Percentiles rank a stretch among this genome's conserved stretches.
phyloP scores from a whole-genome alignment of 140 eudicot species.

The Bidens hawaiensis region DNA sequence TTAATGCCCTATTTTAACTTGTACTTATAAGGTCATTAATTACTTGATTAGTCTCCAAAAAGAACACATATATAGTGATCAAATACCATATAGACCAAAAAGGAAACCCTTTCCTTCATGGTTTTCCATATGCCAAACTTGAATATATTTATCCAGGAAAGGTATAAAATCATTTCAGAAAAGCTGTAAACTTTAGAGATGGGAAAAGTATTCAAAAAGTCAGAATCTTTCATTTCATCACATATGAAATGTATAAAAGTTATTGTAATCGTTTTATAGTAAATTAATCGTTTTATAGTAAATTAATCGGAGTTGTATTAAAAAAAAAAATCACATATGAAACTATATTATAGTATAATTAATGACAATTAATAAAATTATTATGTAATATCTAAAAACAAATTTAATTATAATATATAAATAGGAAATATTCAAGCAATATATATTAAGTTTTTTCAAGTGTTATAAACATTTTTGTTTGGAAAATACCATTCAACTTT shows the following conservation, averaged over 20 bases:
- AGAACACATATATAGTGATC: background rate
- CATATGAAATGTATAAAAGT: background rate
- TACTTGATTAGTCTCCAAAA: too few relatives aligned
- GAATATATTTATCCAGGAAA: slow-evolving; percentile 13
- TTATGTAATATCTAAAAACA: background rate
- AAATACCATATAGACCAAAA: background rate
- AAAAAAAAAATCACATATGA: background rate
- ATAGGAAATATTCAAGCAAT: too few relatives aligned
- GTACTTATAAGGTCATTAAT: too few relatives aligned
- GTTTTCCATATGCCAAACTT: slow-evolving; percentile 6
- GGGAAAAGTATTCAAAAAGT: slow-evolving; percentile 29
- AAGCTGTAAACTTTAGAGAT: slow-evolving; percentile 25
- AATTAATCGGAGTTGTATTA: too few relatives aligned
- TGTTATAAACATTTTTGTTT: too few relatives aligned
- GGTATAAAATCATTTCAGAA: slow-evolving; percentile 14
- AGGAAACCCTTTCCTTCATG: slow-evolving; percentile 7
- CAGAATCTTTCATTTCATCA: slow-evolving; percentile 6
- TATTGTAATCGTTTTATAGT: too few relatives aligned
- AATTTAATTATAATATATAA: too few relatives aligned
- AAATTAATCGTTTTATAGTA: too few relatives aligned
- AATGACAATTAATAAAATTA: background rate
- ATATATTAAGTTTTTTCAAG: too few relatives aligned
- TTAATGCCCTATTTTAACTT: too few relatives aligned
- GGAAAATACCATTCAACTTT: too few relatives aligned
- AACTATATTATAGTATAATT: too few relatives aligned